Conservation (phyloP, 192 early-diverging fungal species). For the Umbelopsis vinacea region DNA sequence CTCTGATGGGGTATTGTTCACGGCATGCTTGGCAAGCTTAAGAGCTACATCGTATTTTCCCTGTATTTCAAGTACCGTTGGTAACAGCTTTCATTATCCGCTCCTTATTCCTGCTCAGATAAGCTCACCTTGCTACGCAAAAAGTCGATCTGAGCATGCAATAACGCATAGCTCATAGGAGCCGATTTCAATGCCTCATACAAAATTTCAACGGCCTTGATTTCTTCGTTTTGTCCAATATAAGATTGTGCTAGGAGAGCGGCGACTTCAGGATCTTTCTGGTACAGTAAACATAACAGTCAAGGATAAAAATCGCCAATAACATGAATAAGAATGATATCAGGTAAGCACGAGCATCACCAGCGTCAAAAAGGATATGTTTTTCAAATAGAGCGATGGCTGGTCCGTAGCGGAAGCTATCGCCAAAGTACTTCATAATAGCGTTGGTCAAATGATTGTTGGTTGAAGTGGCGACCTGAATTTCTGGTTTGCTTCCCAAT, state of each 20-base stretch:
- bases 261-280: conserved; percentile 88
- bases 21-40: conserved; percentile 89
- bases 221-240: conserved; percentile 85
- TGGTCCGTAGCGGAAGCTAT: conserved; percentile 78
- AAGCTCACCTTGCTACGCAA: conserved; percentile 70
- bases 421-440: conserved; percentile 87
- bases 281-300: conserved; percentile 53
- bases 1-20: conserved; percentile 93
- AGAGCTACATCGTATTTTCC: conserved; percentile 76
- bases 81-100: neutral
- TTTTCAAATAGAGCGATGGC: conserved; percentile 84
- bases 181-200: conserved; percentile 80
- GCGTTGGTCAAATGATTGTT: conserved; percentile 91
- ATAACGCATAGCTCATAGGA: conserved; percentile 81
- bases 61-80: conserved; percentile 37
- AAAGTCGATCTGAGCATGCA: conserved; percentile 92
- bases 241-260: conserved; percentile 84
- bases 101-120: neutral
- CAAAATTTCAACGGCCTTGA: conserved; percentile 89
- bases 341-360: too few relatives aligned
- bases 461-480: conserved; percentile 90
- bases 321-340: too few relatives aligned
- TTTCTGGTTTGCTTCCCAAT: conserved; percentile 90
- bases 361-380: conserved; percentile 31
- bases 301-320: conserved; percentile 12